phyloP scores from a whole-genome alignment of 2,329 filamentous ascomycete species.

The Aspergillus eucalypticola region DNA sequence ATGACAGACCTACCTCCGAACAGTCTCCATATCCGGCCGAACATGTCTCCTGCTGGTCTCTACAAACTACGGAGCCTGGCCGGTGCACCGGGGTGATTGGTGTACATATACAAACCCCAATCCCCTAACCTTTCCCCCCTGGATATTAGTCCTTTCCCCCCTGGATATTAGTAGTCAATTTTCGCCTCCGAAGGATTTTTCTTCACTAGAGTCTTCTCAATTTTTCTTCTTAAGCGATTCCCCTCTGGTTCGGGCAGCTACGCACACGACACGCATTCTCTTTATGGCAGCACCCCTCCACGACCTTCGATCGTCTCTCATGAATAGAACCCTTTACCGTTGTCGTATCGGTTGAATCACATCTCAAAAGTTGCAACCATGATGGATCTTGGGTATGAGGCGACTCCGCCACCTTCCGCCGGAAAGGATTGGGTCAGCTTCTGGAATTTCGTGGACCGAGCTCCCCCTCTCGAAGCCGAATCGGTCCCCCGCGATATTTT shows the following conservation, averaged over 20 bases:
- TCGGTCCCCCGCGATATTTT: slow-evolving; percentile 28
- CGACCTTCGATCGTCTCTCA: background rate
- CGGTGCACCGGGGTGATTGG: slow-evolving; percentile 3
- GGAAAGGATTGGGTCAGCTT: slow-evolving; percentile 13
- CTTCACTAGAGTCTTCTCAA: background rate
- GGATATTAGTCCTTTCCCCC: background rate
- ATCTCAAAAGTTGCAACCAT: background rate
- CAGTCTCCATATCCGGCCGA: slow-evolving; percentile 15
- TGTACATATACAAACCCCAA: slow-evolving; percentile 3
- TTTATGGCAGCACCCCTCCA: background rate
- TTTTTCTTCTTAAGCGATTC: background rate
- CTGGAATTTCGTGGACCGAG: slow-evolving; percentile 1
- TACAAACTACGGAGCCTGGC: background rate
- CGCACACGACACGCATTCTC: background rate
- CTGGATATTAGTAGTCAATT: background rate
- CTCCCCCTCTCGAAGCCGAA: background rate
- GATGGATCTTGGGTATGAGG: slow-evolving; percentile 12
- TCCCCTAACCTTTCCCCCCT: background rate
- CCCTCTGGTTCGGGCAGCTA: slow-evolving; percentile 3
- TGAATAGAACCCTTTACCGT: background rate
- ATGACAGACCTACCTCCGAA: slow-evolving; percentile 7
- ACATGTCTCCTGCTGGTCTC: slow-evolving; percentile 5
- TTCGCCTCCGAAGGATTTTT: slow-evolving; percentile 3
- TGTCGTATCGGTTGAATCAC: background rate
- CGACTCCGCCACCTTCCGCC: slow-evolving; percentile 6